A percentile compares a stretch with the other conserved stretches of the same genome.
Conservation (phyloP, 2,329 filamentous ascomycete species). For the Botrytis pseudocinerea region DNA sequence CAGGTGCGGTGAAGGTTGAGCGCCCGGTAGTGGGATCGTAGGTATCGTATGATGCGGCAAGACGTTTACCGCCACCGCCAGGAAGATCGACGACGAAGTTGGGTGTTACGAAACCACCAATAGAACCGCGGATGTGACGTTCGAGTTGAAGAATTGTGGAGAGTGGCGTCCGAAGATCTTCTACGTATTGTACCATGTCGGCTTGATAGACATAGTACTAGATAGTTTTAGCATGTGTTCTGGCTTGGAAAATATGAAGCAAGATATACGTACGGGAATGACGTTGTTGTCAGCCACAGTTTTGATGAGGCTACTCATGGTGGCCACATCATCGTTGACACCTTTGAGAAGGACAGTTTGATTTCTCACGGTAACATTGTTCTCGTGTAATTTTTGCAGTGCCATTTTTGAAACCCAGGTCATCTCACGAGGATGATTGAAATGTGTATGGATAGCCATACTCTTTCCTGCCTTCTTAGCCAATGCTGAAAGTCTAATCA, state of each 20-base stretch:
- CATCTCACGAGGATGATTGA: conserved; percentile 63
- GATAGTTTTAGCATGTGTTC: conserved; percentile 13
- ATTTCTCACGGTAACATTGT: conserved; percentile 58
- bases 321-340: conserved; percentile 56
- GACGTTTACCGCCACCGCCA: conserved; percentile 62
- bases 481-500: conserved; percentile 53
- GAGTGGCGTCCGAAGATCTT: conserved; percentile 63
- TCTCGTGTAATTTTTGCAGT: conserved; percentile 51
- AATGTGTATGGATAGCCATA: conserved; percentile 64
- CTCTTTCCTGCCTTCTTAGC: conserved; percentile 57
- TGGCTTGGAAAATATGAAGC: conserved; percentile 2
- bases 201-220: conserved; percentile 68
- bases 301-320: conserved; percentile 56
- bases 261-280: conserved; percentile 49
- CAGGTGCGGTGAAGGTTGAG: conserved; percentile 57
- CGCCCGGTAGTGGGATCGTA: conserved; percentile 57
- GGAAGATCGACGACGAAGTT: conserved; percentile 64
- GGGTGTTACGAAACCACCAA: conserved; percentile 64
- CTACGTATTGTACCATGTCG: conserved; percentile 61
- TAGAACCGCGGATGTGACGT: conserved; percentile 56
- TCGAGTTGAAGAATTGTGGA: conserved; percentile 60
- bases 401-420: conserved; percentile 59
- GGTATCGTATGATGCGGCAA: conserved; percentile 52
- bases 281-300: conserved; percentile 57
- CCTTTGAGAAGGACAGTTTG: conserved; percentile 60